Base-by-base conservation (phyloP, 1,139 yeast genomes). In the Magnusiomyces tetraspermus region DNA sequence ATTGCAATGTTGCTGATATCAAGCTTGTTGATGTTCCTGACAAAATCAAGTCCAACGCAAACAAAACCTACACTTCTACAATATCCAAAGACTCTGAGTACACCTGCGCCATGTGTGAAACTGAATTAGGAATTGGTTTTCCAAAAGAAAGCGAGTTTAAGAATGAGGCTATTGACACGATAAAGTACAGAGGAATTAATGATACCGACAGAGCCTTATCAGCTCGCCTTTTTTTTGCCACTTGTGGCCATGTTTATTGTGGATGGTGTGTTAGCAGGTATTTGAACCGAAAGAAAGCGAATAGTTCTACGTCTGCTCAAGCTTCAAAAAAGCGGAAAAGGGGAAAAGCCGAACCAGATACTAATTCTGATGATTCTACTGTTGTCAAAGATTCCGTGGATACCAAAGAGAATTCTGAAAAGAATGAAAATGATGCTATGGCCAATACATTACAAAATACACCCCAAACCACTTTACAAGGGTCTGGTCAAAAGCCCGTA, bases 231-330 rank as follows among this genome's bases (percentile, higher is more conserved):
- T 88, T 83, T 63, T 76, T 78, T 30, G 77, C 90, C 0, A 63
- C 65, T 13, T 89, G 97, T 71, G 96, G 96, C 0, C 97, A 89
- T 69, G 77, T 83, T 0, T 89, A 79, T 64, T 89, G 97, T 67
- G 96, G 96, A 1, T 69, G 92, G 51, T 89, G 96, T 69, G 85
- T 84, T 21, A 78, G 77, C 60, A 76, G 76, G 58, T 79, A 83
- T 38, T 53, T 54, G 41, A 59, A 58, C 51, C 44, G 63, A 48
- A 53, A 36, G 2, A 49, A 47, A 24, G 17, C 17, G n/a, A 44
- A 19, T n/a, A n/a, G n/a, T n/a, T n/a, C n/a, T n/a, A n/a, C n/a
- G n/a, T n/a, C n/a, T n/a, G n/a, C n/a, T n/a, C n/a, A n/a, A n/a
- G n/a, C n/a, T n/a, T n/a, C n/a, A n/a, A n/a, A n/a, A n/a, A n/a